phyloP scores from a whole-genome alignment of 169 alveolate genomes.

The Plasmodium blacklocki region DNA sequence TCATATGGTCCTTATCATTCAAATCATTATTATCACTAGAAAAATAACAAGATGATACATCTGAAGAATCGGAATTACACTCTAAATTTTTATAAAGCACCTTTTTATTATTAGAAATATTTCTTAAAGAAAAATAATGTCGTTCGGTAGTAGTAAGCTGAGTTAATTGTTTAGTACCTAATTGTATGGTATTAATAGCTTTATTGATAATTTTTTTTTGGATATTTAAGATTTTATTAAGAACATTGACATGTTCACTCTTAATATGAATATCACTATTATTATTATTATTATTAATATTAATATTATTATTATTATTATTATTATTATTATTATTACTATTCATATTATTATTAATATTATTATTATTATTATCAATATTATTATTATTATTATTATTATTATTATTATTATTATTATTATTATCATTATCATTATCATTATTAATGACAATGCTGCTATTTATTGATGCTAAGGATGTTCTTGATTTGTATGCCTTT shows the following conservation, averaged over 20 bases:
- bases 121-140: conserved; percentile 64
- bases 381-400: too few relatives aligned
- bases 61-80: conserved; percentile 64
- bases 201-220: conserved; percentile 70
- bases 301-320: too few relatives aligned
- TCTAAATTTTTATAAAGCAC: conserved; percentile 40
- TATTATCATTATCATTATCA: too few relatives aligned
- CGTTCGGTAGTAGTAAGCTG: conserved; percentile 73
- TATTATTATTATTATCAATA: too few relatives aligned
- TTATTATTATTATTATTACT: too few relatives aligned
- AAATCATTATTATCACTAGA: conserved; percentile 49
- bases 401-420: too few relatives aligned
- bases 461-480: not conserved
- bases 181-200: conserved; percentile 66
- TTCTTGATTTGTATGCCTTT: conserved; percentile 7
- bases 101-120: conserved; percentile 25
- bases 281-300: too few relatives aligned
- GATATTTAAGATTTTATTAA: conserved; percentile 24
- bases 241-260: conserved; percentile 2
- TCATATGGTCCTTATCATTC: not conserved
- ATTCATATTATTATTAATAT: too few relatives aligned
- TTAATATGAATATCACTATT: too few relatives aligned
- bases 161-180: conserved; percentile 65
- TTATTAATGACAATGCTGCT: too few relatives aligned
- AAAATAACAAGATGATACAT: conserved; percentile 67